Evolutionary conservation across 805 yeast species (phyloP).

Genomic region (Kazachstania africana): DNA sequence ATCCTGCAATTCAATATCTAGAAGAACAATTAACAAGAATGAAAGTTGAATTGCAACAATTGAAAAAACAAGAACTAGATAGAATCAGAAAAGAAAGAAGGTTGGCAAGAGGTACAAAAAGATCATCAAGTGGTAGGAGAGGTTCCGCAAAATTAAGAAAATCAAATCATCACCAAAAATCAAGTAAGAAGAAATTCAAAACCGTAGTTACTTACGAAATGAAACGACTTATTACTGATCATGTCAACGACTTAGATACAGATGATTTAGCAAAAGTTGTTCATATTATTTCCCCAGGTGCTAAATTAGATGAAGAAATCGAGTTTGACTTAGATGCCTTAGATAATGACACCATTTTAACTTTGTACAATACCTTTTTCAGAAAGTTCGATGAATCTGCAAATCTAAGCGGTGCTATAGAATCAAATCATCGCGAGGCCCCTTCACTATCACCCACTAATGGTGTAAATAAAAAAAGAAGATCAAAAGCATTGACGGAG

Average conservation of each 20-base stretch:
- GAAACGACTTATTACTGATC: constrained; percentile 89
- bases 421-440: constrained; percentile 21
- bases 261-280: constrained; percentile 74
- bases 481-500: constrained; percentile 48
- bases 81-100: constrained; percentile 52
- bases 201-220: constrained; percentile 77
- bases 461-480: constrained; percentile 28
- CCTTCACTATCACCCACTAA: constrained; percentile 14
- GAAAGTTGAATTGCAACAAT: constrained; percentile 71
- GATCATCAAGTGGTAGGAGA: constrained; percentile 13
- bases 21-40: constrained; percentile 79
- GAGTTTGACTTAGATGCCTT: constrained; percentile 92
- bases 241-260: constrained; percentile 66
- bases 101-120: constrained; percentile 23
- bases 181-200: constrained; percentile 26
- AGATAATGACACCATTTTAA: constrained; percentile 71
- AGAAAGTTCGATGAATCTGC: constrained; percentile 27
- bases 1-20: constrained; percentile 81
- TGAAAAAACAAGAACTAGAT: constrained; percentile 68
- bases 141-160: constrained; percentile 1
- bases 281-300: constrained; percentile 61
- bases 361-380: constrained; percentile 75
- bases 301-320: constrained; percentile 71
- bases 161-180: no score
- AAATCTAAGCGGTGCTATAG: constrained; percentile 20